These are phyloP conservation scores for Myriosclerotinia scirpicola DNA, from an alignment of 2,329 filamentous ascomycete genomes.

Conservation along the genomic window DNA sequence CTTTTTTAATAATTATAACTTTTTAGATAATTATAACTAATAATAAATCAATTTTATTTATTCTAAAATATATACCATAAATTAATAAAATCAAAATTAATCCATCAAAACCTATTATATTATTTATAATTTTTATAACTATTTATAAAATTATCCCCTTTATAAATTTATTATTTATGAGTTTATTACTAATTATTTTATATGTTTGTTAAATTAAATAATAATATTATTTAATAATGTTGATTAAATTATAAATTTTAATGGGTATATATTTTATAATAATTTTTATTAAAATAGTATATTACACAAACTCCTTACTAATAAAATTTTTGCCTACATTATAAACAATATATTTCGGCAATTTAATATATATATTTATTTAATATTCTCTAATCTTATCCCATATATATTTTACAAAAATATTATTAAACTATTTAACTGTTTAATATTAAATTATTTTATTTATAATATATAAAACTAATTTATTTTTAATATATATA, in stretches of 20 bases:
- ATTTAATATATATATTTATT: neutral
- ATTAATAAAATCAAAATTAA: neutral
- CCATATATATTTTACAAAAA: neutral
- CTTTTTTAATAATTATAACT: neutral
- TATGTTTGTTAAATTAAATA: neutral
- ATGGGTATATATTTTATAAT: neutral
- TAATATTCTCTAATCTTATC: neutral
- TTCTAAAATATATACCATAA: neutral
- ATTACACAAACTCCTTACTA: neutral
- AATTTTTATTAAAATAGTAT: neutral
- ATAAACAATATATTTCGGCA: neutral
- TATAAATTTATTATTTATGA: too few species aligned
- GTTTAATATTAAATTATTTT: too few species aligned
- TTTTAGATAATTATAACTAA: neutral
- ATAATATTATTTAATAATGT: neutral
- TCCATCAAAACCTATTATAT: neutral
- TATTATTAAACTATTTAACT: neutral
- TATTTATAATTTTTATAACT: neutral
- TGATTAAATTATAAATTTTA: neutral
- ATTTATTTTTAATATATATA: too few species aligned
- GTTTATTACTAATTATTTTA: too few species aligned
- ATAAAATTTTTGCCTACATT: neutral
- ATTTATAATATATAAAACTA: too few species aligned
- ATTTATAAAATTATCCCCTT: neutral
- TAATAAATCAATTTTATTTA: neutral